Base-by-base conservation (phyloP, 306 rosid genomes). In the Casuarina glauca region DNA sequence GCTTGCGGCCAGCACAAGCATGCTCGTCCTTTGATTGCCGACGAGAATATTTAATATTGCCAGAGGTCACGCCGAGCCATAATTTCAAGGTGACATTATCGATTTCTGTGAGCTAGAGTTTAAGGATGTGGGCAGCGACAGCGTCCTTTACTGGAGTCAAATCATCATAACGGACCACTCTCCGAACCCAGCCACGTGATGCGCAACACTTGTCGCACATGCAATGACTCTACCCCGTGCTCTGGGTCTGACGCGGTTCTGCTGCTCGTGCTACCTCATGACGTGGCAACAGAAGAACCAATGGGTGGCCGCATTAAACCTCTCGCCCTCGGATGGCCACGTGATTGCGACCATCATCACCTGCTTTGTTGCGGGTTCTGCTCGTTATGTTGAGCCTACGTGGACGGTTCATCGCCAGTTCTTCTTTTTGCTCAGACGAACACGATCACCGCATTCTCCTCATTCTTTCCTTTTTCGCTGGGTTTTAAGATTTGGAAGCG, bases 331-430 rank as follows among this genome's bases (percentile, higher is more conserved):
- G 54, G 19, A 39, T 38, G 76, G 60, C 76, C 82, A 78, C 73
- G 82, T 74, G 79, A 82, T 68, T 20, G 20, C 4, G 32, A 74
- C 44, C 58, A n/a, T 70, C 36, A 9, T 54, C 78, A 36, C 78
- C 51, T 45, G 46, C 10, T 38, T 4, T 70, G 4, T 17, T 62
- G 77, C 82, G 46, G 45, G 50, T 46, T 54, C 63, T 19, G 42
- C 69, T 11, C 32, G 7, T 13, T 67, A 38, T 51, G 3, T 26
- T 11, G 9, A 13, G 26, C 61, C 17, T 50, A 75, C 73, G 76
- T 60, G 69, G 44, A 4, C 15, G 62, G 11, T 19, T 1, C 17
- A 1, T 48, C 6, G 9, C 74, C 74, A 4, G 46, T 70, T 70
- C 42, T 48, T 70, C 9, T 10, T 68, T 68, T 3, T 4, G 3